These are phyloP conservation scores for Dryadomyces sulphureus DNA, from an alignment of 2,329 filamentous ascomycete species.

Conservation along the genomic window DNA sequence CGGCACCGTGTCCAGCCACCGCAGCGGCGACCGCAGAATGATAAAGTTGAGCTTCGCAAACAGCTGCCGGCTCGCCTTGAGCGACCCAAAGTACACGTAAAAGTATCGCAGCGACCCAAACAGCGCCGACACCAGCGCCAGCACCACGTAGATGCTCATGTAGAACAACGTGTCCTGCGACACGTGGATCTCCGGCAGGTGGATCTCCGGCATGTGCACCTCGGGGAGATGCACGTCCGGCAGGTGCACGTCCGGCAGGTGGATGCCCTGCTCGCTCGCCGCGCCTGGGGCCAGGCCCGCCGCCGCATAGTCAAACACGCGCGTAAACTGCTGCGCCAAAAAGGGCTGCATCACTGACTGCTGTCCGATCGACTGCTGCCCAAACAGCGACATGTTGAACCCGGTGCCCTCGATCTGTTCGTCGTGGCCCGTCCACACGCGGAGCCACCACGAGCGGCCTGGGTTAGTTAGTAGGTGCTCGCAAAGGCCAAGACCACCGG, in stretches of 20 bases:
- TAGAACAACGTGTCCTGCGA: slow-evolving; percentile 38
- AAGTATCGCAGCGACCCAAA: slow-evolving; percentile 48
- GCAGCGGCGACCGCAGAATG: slow-evolving; percentile 56
- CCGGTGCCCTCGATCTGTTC: slow-evolving; percentile 15
- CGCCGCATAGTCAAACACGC: not conserved
- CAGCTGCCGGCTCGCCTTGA: slow-evolving; percentile 52
- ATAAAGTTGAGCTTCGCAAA: slow-evolving; percentile 53
- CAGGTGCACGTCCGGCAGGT: too few relatives aligned
- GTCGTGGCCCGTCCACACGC: slow-evolving; percentile 42
- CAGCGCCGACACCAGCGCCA: slow-evolving; percentile 42
- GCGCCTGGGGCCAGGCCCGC: not conserved
- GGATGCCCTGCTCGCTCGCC: too few relatives aligned
- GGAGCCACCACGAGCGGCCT: slow-evolving; percentile 47
- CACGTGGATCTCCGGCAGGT: too few relatives aligned
- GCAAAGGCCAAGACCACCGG: not conserved
- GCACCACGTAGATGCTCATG: slow-evolving; percentile 48
- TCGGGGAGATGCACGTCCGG: too few relatives aligned
- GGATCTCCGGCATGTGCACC: too few relatives aligned
- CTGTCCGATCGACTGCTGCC: not conserved
- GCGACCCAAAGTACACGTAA: slow-evolving; percentile 48
- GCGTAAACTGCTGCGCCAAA: not conserved
- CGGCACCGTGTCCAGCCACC: slow-evolving; percentile 70
- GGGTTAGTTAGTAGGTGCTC: not conserved
- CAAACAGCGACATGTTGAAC: slow-evolving; percentile 5
- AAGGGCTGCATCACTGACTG: not conserved